Evolutionary conservation across 2,329 filamentous ascomycete genomes (phyloP).

Genomic region (Rugonectria rugulosa): DNA sequence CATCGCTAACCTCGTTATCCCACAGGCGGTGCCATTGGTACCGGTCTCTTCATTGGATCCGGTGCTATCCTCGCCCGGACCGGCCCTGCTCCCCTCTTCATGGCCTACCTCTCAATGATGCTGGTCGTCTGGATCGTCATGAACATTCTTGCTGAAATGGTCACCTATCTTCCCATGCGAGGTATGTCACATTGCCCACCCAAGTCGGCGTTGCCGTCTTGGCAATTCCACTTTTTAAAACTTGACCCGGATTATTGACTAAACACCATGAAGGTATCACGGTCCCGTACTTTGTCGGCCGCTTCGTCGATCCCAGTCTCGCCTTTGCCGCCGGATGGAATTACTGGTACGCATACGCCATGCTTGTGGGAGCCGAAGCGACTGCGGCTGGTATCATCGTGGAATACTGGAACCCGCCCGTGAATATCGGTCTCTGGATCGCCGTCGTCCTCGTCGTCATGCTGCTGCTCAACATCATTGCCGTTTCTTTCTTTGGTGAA

Average conservation of each 20-base stretch:
- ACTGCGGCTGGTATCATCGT: conserved; percentile 66
- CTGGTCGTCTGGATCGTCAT: conserved; percentile 61
- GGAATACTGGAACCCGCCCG: conserved; percentile 64
- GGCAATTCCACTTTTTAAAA: too few species aligned
- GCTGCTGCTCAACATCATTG: conserved; percentile 63
- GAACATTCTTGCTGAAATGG: conserved; percentile 64
- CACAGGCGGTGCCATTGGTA: conserved; percentile 63
- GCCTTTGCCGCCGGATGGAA: conserved; percentile 67
- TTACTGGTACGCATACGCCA: conserved; percentile 69
- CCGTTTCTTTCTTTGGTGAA: conserved; percentile 65
- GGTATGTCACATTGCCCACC: too few species aligned
- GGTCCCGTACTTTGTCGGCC: conserved; percentile 62
- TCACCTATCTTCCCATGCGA: conserved; percentile 61
- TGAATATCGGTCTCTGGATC: conserved; percentile 66
- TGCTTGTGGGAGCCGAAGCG: conserved; percentile 65
- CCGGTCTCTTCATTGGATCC: conserved; percentile 69
- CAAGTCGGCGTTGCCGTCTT: too few species aligned
- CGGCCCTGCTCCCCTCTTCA: conserved; percentile 72
- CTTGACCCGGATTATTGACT: too few species aligned
- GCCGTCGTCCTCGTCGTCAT: conserved; percentile 63
- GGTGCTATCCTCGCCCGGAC: conserved; percentile 62
- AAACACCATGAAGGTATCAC: conserved; percentile 60
- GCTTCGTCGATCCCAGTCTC: conserved; percentile 62
- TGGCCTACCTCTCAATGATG: conserved; percentile 70
- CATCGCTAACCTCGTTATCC: background rate